Conservation (phyloP, 23 red algal species). For the Pyropia yezoensis region DNA sequence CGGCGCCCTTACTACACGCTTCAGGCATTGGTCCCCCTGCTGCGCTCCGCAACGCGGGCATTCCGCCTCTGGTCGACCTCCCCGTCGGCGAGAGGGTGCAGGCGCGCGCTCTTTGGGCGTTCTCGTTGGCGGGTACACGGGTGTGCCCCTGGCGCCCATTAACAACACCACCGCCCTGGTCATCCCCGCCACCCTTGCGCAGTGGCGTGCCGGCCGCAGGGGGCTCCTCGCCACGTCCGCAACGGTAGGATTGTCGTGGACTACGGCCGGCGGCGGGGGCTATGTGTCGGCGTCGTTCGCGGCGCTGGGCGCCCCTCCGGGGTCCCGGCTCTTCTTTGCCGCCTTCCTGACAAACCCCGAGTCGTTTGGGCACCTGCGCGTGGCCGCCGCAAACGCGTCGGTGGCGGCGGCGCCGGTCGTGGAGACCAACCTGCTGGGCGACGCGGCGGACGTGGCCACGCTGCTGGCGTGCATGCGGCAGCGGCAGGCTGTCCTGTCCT, state of each 20-base stretch:
- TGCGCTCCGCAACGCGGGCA: slow-evolving; percentile 8
- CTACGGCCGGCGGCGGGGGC: not conserved
- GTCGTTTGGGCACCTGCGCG: slow-evolving; percentile 7
- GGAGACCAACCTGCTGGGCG: too few species aligned
- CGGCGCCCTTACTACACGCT: slow-evolving; percentile 43
- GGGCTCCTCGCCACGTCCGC: slow-evolving; percentile 9
- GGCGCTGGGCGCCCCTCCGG: not conserved
- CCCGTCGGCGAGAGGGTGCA: slow-evolving; percentile 25
- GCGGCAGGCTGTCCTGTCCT: too few species aligned
- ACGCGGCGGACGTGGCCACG: too few species aligned
- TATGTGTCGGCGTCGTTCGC: slow-evolving; percentile 10
- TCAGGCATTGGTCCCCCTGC: slow-evolving; percentile 53
- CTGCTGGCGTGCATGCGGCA: too few species aligned
- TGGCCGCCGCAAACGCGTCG: slow-evolving; percentile 4
- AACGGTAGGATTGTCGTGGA: not conserved
- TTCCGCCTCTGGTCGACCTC: slow-evolving; percentile 20
- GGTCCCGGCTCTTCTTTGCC: not conserved
- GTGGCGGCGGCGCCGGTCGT: not conserved
- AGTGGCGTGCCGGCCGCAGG: slow-evolving; percentile 4
- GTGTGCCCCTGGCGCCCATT: slow-evolving; percentile 10
- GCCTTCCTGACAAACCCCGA: slow-evolving; percentile 15
- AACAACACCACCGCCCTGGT: slow-evolving; percentile 10
- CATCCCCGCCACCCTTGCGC: not conserved
- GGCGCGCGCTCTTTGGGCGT: slow-evolving; percentile 1
- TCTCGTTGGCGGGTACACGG: slow-evolving; percentile 16